Evolutionary conservation across 257 asterid species (phyloP), one percentile per base, ranked within the genome.

Genomic region (Rauvolfia tetraphylla): DNA sequence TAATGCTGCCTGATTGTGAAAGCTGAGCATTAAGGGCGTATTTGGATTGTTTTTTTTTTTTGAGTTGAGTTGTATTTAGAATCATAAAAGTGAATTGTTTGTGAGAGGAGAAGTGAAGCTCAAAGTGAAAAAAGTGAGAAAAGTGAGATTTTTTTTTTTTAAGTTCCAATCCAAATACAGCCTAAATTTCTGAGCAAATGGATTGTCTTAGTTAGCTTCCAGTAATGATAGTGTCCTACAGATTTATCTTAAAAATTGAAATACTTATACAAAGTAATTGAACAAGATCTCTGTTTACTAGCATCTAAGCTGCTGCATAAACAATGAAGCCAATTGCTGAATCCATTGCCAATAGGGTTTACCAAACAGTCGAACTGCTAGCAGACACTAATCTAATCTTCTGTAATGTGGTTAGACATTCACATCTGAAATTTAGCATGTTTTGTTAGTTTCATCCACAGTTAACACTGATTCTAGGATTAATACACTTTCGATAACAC

Each of bases 11-110:
- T 75, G 48, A 49, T 69, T 34, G 31, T 7, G 22, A 3, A 61
- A 72, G 71, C 74, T 13, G 58, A 76, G 42, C 57, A 53, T 38
- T 56, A n/a, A n/a, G n/a, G n/a, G n/a, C n/a, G n/a, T n/a, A n/a
- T n/a, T n/a, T n/a, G n/a, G n/a, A n/a, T n/a, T n/a, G n/a, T n/a
- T n/a, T n/a, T n/a, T n/a, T n/a, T n/a, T n/a, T n/a, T n/a, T n/a
- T n/a, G n/a, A n/a, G n/a, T n/a, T n/a, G n/a, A n/a, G n/a, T n/a
- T n/a, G n/a, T n/a, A n/a, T n/a, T n/a, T n/a, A n/a, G n/a, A n/a
- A n/a, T n/a, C n/a, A n/a, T n/a, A n/a, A n/a, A n/a, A n/a, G n/a
- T n/a, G n/a, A n/a, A n/a, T n/a, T n/a, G n/a, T n/a, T n/a, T n/a
- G n/a, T n/a, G n/a, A n/a, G n/a, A n/a, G n/a, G n/a, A n/a, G n/a